Conservation (phyloP, 352 stramenopile genomes). For the Globisporangium polare region DNA sequence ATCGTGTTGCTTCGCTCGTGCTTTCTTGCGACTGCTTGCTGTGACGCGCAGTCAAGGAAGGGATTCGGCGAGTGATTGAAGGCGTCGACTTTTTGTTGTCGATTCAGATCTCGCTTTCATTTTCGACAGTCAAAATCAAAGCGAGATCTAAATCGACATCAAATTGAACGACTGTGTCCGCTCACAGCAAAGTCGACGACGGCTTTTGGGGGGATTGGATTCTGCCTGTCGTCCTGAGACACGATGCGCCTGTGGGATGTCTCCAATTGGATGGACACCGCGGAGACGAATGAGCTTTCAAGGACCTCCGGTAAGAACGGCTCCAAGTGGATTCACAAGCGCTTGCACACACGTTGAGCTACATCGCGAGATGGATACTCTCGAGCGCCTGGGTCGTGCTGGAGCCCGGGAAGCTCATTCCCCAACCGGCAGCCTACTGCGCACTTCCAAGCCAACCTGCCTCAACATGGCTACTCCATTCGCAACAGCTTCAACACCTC, state of each 20-base stretch:
- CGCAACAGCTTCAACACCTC: background rate
- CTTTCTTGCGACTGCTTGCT: background rate
- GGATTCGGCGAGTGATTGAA: background rate
- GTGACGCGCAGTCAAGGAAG: background rate
- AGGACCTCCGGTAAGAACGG: background rate
- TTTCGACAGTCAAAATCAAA: too few relatives aligned
- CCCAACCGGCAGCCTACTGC: background rate
- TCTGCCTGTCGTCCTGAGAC: background rate
- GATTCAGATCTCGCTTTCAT: too few relatives aligned
- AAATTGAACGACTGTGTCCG: too few relatives aligned
- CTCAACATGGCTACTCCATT: background rate
- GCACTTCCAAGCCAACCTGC: background rate
- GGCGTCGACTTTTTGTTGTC: background rate
- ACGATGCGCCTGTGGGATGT: background rate
- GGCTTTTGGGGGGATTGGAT: too few relatives aligned
- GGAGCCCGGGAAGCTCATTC: background rate
- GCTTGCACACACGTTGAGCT: background rate
- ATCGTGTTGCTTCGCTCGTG: background rate
- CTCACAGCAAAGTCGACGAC: too few relatives aligned
- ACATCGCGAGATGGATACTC: background rate
- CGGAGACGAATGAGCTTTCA: background rate
- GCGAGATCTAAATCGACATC: too few relatives aligned
- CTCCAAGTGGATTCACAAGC: background rate
- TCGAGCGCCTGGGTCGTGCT: background rate
- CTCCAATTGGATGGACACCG: background rate